A percentile compares a stretch with the other conserved stretches of the same genome.
These are phyloP conservation scores for Termitomyces sp. DNA, from an alignment of 768 basidiomycete species.

Conservation along the genomic window DNA sequence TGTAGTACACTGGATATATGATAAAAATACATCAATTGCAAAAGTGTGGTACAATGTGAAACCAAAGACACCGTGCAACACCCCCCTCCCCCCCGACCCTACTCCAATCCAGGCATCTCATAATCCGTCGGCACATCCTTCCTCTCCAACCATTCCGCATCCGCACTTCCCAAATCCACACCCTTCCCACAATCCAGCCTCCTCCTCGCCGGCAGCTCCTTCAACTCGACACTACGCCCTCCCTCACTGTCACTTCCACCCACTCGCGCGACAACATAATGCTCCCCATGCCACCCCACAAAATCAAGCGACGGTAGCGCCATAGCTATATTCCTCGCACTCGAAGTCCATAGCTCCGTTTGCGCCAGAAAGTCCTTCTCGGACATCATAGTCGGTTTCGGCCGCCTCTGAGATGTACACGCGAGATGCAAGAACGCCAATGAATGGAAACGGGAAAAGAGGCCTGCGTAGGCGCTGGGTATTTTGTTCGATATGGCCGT, in stretches of 20 bases:
- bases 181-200: slow-evolving; percentile 61
- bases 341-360: slow-evolving; percentile 49
- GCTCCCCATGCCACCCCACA: slow-evolving; percentile 70
- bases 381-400: slow-evolving; percentile 50
- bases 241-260: slow-evolving; percentile 7
- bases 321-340: slow-evolving; percentile 44
- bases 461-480: slow-evolving; percentile 46
- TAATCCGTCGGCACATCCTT: slow-evolving; percentile 77
- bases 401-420: slow-evolving; percentile 38
- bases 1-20: neutral
- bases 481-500: slow-evolving; percentile 44
- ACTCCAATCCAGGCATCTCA: slow-evolving; percentile 50
- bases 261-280: slow-evolving; percentile 55
- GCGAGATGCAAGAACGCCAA: slow-evolving; percentile 61
- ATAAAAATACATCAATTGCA: neutral
- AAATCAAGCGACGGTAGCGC: slow-evolving; percentile 53
- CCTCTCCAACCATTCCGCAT: slow-evolving; percentile 62
- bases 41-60: neutral
- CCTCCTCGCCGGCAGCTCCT: slow-evolving; percentile 54
- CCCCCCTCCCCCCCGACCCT: neutral
- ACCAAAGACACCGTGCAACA: neutral
- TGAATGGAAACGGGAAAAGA: slow-evolving; percentile 40
- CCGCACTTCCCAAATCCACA: slow-evolving; percentile 57
- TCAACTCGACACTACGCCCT: slow-evolving; percentile 35
- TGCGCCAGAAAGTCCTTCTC: slow-evolving; percentile 56